Conservation (phyloP, 2,329 filamentous ascomycete species). For the Berkeleyomyces basicola region DNA sequence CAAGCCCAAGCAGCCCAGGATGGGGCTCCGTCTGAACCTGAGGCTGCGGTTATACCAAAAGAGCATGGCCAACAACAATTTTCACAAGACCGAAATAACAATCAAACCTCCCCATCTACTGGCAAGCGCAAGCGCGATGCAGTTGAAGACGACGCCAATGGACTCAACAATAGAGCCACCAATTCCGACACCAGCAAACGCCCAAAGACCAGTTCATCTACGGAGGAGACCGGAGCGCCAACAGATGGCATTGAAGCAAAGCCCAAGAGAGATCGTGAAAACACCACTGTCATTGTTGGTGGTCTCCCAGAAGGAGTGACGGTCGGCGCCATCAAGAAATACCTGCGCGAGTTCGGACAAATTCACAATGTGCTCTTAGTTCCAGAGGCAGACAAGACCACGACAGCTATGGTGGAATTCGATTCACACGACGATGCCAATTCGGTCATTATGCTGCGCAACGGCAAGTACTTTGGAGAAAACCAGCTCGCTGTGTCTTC, state of each 20-base stretch:
- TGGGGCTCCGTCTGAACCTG: constrained; percentile 17
- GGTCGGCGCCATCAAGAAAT: constrained; percentile 63
- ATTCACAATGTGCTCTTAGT: constrained; percentile 63
- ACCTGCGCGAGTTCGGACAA: constrained; percentile 79
- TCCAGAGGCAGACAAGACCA: constrained; percentile 41
- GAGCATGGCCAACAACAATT: not conserved
- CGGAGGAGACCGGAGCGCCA: not conserved
- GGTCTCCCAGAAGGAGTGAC: constrained; percentile 56
- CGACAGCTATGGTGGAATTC: constrained; percentile 73
- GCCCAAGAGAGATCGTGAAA: constrained; percentile 72
- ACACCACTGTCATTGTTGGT: constrained; percentile 67
- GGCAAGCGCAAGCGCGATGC: constrained; percentile 62
- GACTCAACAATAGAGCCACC: constrained; percentile 25
- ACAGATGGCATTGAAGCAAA: constrained; percentile 14
- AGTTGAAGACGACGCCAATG: constrained; percentile 19
- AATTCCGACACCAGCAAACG: constrained; percentile 39
- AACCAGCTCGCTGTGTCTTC: constrained; percentile 56
- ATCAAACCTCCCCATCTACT: constrained; percentile 23
- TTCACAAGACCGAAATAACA: not conserved
- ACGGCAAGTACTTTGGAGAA: constrained; percentile 64
- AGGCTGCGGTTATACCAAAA: not conserved
- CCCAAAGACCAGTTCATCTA: constrained; percentile 30
- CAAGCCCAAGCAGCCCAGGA: constrained; percentile 15
- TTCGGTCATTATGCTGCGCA: constrained; percentile 65
- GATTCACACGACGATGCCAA: constrained; percentile 62